Conservation (phyloP, 129 eudicot genomes). For the Ambrosia trifida region DNA sequence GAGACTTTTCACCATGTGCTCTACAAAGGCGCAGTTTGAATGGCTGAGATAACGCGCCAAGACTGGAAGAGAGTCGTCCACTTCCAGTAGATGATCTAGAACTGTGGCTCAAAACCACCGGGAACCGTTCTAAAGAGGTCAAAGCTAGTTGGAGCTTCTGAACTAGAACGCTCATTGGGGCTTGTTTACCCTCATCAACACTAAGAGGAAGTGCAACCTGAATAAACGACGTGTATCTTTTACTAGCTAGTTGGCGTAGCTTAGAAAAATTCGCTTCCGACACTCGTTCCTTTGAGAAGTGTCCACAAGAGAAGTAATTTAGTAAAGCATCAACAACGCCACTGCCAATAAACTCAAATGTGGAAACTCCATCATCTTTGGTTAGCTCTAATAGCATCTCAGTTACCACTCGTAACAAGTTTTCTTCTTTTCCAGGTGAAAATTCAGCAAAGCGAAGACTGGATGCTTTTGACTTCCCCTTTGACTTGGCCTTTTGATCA, state of each 20-base stretch:
- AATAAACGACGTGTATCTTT: constrained; percentile 70
- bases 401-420: constrained; percentile 56
- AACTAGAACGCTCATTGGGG: constrained; percentile 80
- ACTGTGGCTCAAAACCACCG: constrained; percentile 84
- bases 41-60: constrained; percentile 92
- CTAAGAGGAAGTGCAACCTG: constrained; percentile 68
- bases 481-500: constrained; percentile 60
- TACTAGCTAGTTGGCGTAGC: constrained; percentile 75
- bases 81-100: constrained; percentile 72
- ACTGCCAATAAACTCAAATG: constrained; percentile 96
- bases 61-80: constrained; percentile 81
- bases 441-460: constrained; percentile 47
- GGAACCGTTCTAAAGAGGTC: constrained; percentile 90
- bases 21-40: constrained; percentile 92
- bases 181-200: constrained; percentile 46
- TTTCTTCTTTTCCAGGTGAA: constrained; percentile 72
- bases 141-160: constrained; percentile 92
- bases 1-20: constrained; percentile 87
- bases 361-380: constrained; percentile 91
- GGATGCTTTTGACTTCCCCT: constrained; percentile 80
- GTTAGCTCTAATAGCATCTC: constrained; percentile 81
- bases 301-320: constrained; percentile 84
- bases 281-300: constrained; percentile 67
- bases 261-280: constrained; percentile 61
- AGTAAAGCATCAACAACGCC: constrained; percentile 83